Base-by-base conservation (phyloP, 352 stramenopile genomes). In the Pythium guiyangense region DNA sequence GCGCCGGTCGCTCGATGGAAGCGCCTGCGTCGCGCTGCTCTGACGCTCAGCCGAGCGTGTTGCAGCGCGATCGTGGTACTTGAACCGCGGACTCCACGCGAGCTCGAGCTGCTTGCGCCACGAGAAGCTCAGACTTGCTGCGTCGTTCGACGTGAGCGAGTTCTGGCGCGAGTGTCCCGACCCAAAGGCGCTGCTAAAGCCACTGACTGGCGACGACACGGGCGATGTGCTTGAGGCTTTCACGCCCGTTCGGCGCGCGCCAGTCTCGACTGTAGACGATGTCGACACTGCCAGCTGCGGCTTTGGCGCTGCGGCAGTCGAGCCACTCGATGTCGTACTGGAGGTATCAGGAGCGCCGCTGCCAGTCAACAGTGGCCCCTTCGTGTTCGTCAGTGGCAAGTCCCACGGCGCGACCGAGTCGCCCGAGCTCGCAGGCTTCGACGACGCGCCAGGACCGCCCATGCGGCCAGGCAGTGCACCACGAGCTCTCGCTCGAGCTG, bases 381-480 rank as follows among this genome's bases (percentile, higher is more conserved):
- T 80, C 0, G 62, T 63, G 40, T 73, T 80, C 0, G 71, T 76
- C 4, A 92, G 64, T 6, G 82, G 82, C 6, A 92, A 59, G 62
- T 92, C 82, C 82, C 82, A 92, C 27, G 82, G 82, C 20, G 82
- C 82, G 27, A 92, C 70, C 3, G 52, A 74, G 2, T 88, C 77
- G 17, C 52, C 66, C n/a, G 42, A 49, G n/a, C 60, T 56, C 4
- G 47, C 29, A 39, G 71, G 29, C 52, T 62, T 69, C 40, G 55
- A 69, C 48, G 18, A 77, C 10, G 53, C 40, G 18, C 77, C 77
- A 31, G 78, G 74, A 0, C 74, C 78, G 18, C 82, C 73, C 18
- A 75, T 58, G 26, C 80, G 73, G 15, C 73, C 69, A 8, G 73
- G 69, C 1, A 90, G 70, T 4, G 66, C 81, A 25, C 84, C 79